Base-by-base conservation (phyloP, 2,329 filamentous ascomycete genomes). In the Teratosphaeria gauchensis region DNA sequence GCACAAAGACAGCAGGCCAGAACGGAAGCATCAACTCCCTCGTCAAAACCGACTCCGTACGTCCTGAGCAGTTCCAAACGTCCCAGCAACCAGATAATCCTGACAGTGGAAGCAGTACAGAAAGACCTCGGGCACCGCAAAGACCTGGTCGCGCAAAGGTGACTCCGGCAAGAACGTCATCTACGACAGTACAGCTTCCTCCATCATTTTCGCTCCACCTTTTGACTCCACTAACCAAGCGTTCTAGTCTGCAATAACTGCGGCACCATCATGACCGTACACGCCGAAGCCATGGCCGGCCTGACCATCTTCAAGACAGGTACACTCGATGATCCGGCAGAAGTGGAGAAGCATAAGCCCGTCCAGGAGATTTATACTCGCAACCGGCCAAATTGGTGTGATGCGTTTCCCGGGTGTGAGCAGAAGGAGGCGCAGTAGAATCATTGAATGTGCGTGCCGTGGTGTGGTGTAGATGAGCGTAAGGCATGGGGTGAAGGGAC, bases 261-360 rank as follows among this genome's bases (percentile, higher is more conserved):
- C 60, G 66, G 63, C 16, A 66, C 63, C 9, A 61, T 71, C 48
- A 67, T 72, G 59, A 62, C 54, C 21, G 69, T 68, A 4, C 58
- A 67, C 46, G 61, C 59, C 9, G 65, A 68, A 6, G 64, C 62
- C 4, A 56, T 68, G 58, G 61, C 61, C 0, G 69, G 65, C 19
- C 38, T 70, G 9, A 62, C 60, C 12, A 68, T 71, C 42, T 58
- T 72, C 53, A 72, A 72, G 62, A 63, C 63, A 11, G 70, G 71
- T 3, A 71, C 70, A 9, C 54, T 73, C 19, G 71, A 72, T 51
- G 69, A 71, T 53, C 19, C 42, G 42, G 51, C 60, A 19, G 61
- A 61, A 6, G 63, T 55, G 1, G 57, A 66, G 56, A 57, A 67
- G 14, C 61, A 60, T 48, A 58, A 56, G 58, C 69, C 69, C 1